These are phyloP conservation scores for Cordyceps farinosa DNA, from an alignment of 2,329 filamentous ascomycete genomes.

Conservation along the genomic window DNA sequence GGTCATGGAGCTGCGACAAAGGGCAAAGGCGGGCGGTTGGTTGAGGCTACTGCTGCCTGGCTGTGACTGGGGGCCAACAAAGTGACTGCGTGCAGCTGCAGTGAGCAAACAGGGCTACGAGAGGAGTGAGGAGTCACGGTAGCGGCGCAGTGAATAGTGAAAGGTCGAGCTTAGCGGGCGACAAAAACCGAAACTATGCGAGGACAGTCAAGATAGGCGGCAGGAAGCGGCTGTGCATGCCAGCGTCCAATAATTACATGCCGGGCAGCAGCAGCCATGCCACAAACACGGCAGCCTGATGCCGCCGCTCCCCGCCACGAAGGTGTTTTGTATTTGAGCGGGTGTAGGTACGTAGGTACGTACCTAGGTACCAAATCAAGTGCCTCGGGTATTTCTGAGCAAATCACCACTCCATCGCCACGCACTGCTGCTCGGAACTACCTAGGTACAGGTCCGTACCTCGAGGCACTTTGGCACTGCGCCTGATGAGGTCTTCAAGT, in stretches of 20 bases:
- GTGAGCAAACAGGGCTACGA: background rate
- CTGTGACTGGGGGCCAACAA: background rate
- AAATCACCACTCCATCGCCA: too few species aligned
- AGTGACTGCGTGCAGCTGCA: background rate
- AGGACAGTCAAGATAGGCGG: background rate
- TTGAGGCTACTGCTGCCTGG: conserved; percentile 2
- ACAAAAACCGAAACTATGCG: background rate
- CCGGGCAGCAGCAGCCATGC: background rate
- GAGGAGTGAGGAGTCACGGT: background rate
- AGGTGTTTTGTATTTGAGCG: too few species aligned
- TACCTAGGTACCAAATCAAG: too few species aligned
- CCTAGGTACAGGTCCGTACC: too few species aligned
- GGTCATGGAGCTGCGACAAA: background rate
- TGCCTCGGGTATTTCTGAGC: too few species aligned
- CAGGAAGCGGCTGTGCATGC: background rate
- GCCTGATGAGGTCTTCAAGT: too few species aligned
- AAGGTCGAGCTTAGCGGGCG: background rate
- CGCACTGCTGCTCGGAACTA: too few species aligned
- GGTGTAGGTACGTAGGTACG: too few species aligned
- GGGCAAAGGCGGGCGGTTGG: background rate
- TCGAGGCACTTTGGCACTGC: too few species aligned
- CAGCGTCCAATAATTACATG: background rate
- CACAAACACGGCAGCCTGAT: background rate
- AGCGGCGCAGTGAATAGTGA: background rate
- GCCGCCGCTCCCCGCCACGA: background rate